Evolutionary conservation across 495 filamentous ascomycete species (phyloP), one percentile per base, ranked within the genome.

Genomic region (Haplographium delicatum): DNA sequence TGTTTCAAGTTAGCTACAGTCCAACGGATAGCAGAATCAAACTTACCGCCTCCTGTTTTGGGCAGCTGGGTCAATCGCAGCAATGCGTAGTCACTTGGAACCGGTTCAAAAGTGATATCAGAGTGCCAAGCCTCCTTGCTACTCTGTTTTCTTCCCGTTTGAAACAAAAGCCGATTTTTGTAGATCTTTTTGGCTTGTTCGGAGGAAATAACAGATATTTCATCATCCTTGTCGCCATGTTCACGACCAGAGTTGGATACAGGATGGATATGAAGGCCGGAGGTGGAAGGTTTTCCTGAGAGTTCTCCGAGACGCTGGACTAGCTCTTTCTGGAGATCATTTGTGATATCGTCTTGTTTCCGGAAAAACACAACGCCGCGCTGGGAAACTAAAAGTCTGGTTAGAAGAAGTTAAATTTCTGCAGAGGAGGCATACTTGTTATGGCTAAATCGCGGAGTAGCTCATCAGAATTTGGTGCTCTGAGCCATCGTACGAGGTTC

Each of bases 331-430:
- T 88, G 84, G 26, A 74, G 74, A 13, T 87, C 76, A 33, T 73
- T 66, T 44, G 55, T 65, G 54, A 88, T 77, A 58, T 82, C 75
- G 63, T 89, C 79, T 57, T 91, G 87, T 37, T 79, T 76, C 25
- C 86, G 81, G 70, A 93, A 88, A 71, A 89, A 90, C 20, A 91
- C 86, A 0, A 93, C 88, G 3, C 86, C 85, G 0, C 86, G 79
- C 51, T 83, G 81, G 11, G 86, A 90, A 56, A 93, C 86, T 90
- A 24, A 10, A n/a, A 19, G 16, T 19, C n/a, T n/a, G 6, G 16
- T 39, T 20, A 26, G 7, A 33, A n/a, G 7, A 9, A 7, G 25
- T 53, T 62, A 48, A 23, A 10, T 37, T 11, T 0, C 5, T 16
- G 30, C 27, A 65, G 8, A 78, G 74, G 44, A 84, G 62, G 60